Evolutionary conservation across 257 asterid genomes (phyloP).

Genomic region (Fraxinus cuspidata): DNA sequence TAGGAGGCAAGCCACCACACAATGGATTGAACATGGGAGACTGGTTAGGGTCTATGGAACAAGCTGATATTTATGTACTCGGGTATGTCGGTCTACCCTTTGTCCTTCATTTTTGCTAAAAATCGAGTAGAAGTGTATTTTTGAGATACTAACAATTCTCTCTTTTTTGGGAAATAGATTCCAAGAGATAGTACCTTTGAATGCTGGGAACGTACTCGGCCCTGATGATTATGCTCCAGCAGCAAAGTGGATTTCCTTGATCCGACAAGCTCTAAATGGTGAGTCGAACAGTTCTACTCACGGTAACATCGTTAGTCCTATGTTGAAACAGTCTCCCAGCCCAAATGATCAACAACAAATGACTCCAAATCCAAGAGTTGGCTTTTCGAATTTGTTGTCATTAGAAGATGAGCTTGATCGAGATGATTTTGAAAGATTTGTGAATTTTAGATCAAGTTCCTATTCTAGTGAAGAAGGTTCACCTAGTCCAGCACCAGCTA

Average conservation of each 20-base stretch:
- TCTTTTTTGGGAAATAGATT: constrained; percentile 42
- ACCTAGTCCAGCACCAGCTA: constrained; percentile 1
- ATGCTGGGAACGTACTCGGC: constrained; percentile 80
- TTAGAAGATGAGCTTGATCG: constrained; percentile 31
- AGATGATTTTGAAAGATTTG: constrained; percentile 15
- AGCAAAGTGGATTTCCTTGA: constrained; percentile 68
- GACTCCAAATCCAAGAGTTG: constrained; percentile 35
- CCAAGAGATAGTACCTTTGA: constrained; percentile 87
- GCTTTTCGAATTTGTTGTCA: constrained; percentile 55
- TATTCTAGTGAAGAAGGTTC: constrained; percentile 29
- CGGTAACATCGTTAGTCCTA: background rate
- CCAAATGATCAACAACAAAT: constrained; percentile 16
- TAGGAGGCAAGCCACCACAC: constrained; percentile 85
- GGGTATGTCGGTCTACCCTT: constrained; percentile 46
- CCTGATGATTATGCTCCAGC: constrained; percentile 73
- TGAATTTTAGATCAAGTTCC: constrained; percentile 23
- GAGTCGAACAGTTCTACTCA: constrained; percentile 6
- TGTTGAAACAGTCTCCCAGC: constrained; percentile 25
- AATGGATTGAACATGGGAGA: constrained; percentile 52
- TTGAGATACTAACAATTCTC: no score
- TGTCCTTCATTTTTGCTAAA: background rate
- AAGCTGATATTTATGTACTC: constrained; percentile 77
- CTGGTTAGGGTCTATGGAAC: constrained; percentile 60
- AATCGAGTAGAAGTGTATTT: background rate
- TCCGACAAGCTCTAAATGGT: constrained; percentile 52